Base-by-base conservation (phyloP, 2,329 filamentous ascomycete genomes). In the Xylariaceae sp. region DNA sequence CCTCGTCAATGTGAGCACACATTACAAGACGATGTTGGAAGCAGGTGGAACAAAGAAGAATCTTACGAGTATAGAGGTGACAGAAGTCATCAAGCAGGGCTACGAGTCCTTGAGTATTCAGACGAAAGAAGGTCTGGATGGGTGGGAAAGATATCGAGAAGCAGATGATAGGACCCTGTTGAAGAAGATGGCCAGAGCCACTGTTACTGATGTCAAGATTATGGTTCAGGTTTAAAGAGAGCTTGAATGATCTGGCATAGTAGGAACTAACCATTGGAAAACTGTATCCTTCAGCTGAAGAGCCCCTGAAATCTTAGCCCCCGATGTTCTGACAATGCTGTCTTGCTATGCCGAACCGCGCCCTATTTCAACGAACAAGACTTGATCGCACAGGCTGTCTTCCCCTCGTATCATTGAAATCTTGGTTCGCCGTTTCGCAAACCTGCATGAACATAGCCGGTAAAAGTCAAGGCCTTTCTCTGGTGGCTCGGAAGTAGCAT, bases 81-180 rank as follows among this genome's bases (percentile, higher is more conserved):
- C 87, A 40, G 87, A 89, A 59, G 89, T 97, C 28, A 97, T 99
- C 70, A 96, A 96, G 73, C 88, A 95, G 69, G 94, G 94, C 0
- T 97, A 97, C 66, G 93, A 97, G 70, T 96, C 92, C 34, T 72
- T 99, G 63, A 93, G 88, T 57, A 95, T 99, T 49, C 89, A 95
- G 71, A 85, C 90, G 0, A 90, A 87, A 63, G 92, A 96, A 66
- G 92, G 89, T 0, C 69, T 96, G 60, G 92, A 93, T 68, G 83
- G 85, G 36, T 96, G 90, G 89, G 89, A 90, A 59, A 83, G 79
- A 66, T 97, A 89, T 69, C 79, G 93, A 13, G 94, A 97, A 74
- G 88, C 88, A 2, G 90, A 96, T 59, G 87, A 91, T 75, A 88
- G 90, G 72, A 81, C 80, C 6, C 75, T 94, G 62, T 71, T 99